Evolutionary conservation across 495 filamentous ascomycete species (phyloP).

Genomic region (Pseudomonodictys pantanalensis): DNA sequence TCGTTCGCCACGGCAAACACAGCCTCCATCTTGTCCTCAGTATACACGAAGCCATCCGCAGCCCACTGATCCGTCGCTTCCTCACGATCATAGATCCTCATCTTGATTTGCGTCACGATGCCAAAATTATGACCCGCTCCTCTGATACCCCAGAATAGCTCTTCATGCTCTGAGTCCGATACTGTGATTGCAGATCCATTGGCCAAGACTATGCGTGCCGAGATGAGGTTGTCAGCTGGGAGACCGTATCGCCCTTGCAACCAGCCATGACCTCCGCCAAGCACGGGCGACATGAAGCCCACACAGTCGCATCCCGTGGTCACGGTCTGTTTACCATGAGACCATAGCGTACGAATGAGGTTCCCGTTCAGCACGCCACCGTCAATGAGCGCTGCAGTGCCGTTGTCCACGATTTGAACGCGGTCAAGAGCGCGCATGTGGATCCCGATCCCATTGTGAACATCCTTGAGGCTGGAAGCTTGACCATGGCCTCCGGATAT

Average conservation of each 20-base stretch:
- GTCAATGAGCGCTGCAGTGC: not conserved
- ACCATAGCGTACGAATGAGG: not conserved
- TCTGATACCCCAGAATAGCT: slow-evolving; percentile 14
- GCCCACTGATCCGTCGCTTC: slow-evolving; percentile 38
- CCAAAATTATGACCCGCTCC: slow-evolving; percentile 42
- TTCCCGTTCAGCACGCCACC: not conserved
- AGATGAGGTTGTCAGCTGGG: not conserved
- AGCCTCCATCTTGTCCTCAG: slow-evolving; percentile 48
- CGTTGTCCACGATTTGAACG: not conserved
- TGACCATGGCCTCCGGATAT: not conserved
- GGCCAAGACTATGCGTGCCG: slow-evolving; percentile 3
- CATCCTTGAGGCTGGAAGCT: not conserved
- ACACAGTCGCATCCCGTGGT: slow-evolving; percentile 8
- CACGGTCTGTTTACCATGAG: not conserved
- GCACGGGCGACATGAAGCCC: not conserved
- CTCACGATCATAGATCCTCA: not conserved
- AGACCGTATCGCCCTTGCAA: slow-evolving; percentile 11
- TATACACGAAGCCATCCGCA: slow-evolving; percentile 49
- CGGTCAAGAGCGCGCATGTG: not conserved
- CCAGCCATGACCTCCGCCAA: slow-evolving; percentile 16
- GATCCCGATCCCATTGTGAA: not conserved
- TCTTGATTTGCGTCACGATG: slow-evolving; percentile 42
- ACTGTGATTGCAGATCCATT: slow-evolving; percentile 1
- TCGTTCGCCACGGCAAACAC: not conserved
- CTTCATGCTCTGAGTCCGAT: not conserved